These are phyloP conservation scores for Sarocladium strictum DNA, from an alignment of 2,329 filamentous ascomycete genomes.

Conservation along the genomic window DNA sequence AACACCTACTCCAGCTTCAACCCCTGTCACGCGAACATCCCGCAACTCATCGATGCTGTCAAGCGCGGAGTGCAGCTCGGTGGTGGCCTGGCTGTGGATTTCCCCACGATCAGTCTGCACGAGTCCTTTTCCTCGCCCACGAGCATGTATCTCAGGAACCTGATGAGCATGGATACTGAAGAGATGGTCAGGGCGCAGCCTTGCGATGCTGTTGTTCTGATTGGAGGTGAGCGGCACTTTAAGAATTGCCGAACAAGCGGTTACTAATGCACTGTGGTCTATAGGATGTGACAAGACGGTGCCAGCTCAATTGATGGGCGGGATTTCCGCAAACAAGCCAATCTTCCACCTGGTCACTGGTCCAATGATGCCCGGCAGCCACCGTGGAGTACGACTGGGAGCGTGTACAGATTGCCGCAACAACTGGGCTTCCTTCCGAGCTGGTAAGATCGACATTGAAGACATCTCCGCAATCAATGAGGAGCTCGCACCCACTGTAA, in stretches of 20 bases:
- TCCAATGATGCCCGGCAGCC: constrained; percentile 69
- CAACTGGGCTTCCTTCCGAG: constrained; percentile 66
- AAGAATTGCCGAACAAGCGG: neutral
- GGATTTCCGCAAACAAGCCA: constrained; percentile 68
- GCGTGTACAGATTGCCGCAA: constrained; percentile 71
- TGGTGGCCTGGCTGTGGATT: constrained; percentile 65
- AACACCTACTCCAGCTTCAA: constrained; percentile 71
- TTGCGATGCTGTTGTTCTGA: constrained; percentile 60
- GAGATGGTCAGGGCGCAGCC: constrained; percentile 72
- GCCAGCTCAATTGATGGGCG: constrained; percentile 70
- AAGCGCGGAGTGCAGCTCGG: constrained; percentile 62
- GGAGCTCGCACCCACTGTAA: constrained; percentile 63
- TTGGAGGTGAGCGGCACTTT: constrained; percentile 50
- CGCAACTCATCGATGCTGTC: constrained; percentile 64
- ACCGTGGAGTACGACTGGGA: constrained; percentile 57
- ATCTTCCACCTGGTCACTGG: constrained; percentile 64
- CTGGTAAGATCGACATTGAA: constrained; percentile 62
- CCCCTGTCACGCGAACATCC: constrained; percentile 67
- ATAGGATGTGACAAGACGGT: constrained; percentile 69
- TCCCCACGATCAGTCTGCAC: constrained; percentile 67
- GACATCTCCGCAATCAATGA: constrained; percentile 67
- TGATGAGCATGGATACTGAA: constrained; percentile 77
- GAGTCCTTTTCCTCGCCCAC: constrained; percentile 66
- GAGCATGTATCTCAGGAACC: constrained; percentile 67
- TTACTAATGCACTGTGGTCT: neutral